A percentile compares a stretch with the other conserved stretches of the same genome.
Conservation (phyloP, 768 basidiomycete species). For the Russula sp. region DNA sequence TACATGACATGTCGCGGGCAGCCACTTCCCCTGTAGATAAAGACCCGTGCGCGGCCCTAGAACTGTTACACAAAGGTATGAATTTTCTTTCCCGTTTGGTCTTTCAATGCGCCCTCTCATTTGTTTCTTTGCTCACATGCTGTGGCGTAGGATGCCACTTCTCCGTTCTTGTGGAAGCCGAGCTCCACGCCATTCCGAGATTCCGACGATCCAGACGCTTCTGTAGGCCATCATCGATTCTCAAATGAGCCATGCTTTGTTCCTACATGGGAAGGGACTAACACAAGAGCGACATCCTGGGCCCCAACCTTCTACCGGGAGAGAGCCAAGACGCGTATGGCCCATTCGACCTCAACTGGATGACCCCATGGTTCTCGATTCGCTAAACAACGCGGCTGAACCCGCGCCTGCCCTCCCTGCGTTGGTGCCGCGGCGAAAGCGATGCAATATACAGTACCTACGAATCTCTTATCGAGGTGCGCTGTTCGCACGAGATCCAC, state of each 20-base stretch:
- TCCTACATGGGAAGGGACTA: conserved; percentile 29
- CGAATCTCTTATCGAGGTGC: conserved; percentile 10
- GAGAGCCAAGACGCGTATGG: conserved; percentile 79
- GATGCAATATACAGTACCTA: conserved; percentile 10
- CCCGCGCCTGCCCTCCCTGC: neutral
- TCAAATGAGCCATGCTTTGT: conserved; percentile 40
- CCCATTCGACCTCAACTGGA: conserved; percentile 50
- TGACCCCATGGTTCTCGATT: conserved; percentile 52
- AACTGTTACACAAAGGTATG: conserved; percentile 12
- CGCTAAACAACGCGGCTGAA: conserved; percentile 21
- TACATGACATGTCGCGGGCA: conserved; percentile 35
- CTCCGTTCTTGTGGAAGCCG: conserved; percentile 1
- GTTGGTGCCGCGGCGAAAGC: neutral
- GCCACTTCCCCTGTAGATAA: conserved; percentile 3
- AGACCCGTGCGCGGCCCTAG: neutral
- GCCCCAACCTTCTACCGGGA: conserved; percentile 34
- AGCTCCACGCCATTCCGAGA: conserved; percentile 4
- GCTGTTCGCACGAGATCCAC: neutral
- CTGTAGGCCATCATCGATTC: conserved; percentile 40
- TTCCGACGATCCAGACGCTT: conserved; percentile 8
- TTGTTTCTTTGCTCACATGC: neutral
- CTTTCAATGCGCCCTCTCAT: neutral
- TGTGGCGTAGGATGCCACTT: conserved; percentile 7
- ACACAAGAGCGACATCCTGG: conserved; percentile 30
- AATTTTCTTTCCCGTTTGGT: neutral